Evolutionary conservation across 164 flowering plant species (phyloP).

Genomic region (Tinospora cordifolia): DNA sequence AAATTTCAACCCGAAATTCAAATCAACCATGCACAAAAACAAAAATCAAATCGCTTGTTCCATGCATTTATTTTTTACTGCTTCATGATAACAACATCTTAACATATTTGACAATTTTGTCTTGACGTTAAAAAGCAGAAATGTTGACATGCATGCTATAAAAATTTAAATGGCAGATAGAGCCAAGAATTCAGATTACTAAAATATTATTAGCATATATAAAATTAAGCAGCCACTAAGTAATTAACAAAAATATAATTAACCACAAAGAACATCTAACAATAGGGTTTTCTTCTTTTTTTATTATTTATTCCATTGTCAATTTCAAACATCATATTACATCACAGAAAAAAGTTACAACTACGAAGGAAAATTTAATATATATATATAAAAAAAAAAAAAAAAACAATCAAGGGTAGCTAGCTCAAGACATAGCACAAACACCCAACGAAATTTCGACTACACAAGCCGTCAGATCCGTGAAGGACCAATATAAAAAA

Average conservation of each 20-base stretch:
- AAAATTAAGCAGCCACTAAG: too few species aligned
- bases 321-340: neutral
- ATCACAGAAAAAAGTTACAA: neutral
- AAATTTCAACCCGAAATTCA: too few species aligned
- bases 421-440: neutral
- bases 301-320: neutral
- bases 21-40: too few species aligned
- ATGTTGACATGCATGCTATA: neutral
- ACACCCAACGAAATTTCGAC: neutral
- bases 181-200: neutral
- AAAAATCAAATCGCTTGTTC: too few species aligned
- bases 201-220: too few species aligned
- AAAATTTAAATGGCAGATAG: neutral
- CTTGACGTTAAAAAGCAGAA: too few species aligned
- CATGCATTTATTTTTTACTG: too few species aligned
- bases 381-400: too few species aligned
- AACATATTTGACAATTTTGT: too few species aligned
- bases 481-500: neutral
- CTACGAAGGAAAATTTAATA: neutral
- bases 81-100: too few species aligned
- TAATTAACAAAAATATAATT: too few species aligned
- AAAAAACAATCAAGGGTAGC: neutral
- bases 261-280: neutral
- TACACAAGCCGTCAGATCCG: neutral
- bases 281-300: neutral